A percentile compares a stretch with the other conserved stretches of the same genome.
These are phyloP conservation scores for Aspergillus kassunensis DNA, from an alignment of 495 filamentous ascomycete species.

Conservation along the genomic window DNA sequence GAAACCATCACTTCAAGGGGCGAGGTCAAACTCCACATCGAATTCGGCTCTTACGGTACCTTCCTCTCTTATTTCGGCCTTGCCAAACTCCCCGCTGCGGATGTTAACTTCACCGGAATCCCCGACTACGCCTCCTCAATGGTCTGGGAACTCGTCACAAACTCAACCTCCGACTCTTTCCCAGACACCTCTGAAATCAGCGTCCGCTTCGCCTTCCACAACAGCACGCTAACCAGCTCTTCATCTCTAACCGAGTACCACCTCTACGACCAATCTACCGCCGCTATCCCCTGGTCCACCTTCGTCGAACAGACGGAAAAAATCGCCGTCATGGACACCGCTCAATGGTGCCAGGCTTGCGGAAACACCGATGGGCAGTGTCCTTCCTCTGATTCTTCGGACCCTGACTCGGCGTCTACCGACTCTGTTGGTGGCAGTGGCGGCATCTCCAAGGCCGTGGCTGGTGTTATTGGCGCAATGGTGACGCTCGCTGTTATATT, in stretches of 20 bases:
- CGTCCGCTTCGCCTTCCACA: conserved; percentile 53
- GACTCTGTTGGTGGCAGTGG: conserved; percentile 5
- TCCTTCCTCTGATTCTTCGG: conserved; percentile 15
- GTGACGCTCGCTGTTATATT: conserved; percentile 55
- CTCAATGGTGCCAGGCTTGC: conserved; percentile 45
- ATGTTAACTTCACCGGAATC: conserved; percentile 43
- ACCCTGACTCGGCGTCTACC: conserved; percentile 16
- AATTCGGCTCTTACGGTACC: conserved; percentile 48
- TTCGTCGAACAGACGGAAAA: conserved; percentile 39
- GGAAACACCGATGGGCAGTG: conserved; percentile 41
- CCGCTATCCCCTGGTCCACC: conserved; percentile 36
- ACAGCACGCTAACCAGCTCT: conserved; percentile 40
- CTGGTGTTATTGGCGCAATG: conserved; percentile 60
- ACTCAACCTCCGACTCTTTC: conserved; percentile 35
- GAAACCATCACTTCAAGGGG: conserved; percentile 36
- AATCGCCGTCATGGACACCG: conserved; percentile 36
- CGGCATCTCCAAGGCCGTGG: conserved; percentile 39
- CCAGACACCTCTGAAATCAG: conserved; percentile 31
- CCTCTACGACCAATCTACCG: conserved; percentile 38
- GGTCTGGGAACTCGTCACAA: conserved; percentile 52
- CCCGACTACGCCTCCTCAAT: conserved; percentile 52
- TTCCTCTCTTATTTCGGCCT: conserved; percentile 54
- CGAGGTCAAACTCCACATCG: conserved; percentile 39
- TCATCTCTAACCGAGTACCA: conserved; percentile 31
- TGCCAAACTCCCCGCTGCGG: conserved; percentile 31